Evolutionary conservation across 176 grass and related monocot species (phyloP).

Genomic region (Triticum aestivum): DNA sequence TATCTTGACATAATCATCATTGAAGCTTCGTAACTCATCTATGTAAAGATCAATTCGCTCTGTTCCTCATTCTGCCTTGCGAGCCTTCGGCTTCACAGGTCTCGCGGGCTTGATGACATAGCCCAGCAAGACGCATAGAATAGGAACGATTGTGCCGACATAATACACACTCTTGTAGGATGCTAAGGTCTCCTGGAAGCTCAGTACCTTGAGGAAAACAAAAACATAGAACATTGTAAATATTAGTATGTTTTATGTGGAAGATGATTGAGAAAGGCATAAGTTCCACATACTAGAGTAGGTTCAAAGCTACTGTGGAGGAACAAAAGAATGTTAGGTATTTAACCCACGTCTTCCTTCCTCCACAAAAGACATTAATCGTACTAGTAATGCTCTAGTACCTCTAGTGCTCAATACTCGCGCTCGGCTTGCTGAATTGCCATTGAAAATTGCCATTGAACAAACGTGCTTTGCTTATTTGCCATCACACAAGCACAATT

Average conservation of each 20-base stretch:
- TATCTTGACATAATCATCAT: conserved; percentile 13
- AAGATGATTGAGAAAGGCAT: background rate
- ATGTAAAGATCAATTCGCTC: background rate
- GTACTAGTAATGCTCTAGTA: background rate
- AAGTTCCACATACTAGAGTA: background rate
- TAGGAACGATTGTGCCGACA: conserved; percentile 80
- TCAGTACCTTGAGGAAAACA: conserved; percentile 64
- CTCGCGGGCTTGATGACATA: conserved; percentile 82
- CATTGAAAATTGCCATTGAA: background rate
- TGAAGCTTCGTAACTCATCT: conserved; percentile 20
- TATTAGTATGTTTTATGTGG: background rate
- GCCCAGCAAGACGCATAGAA: conserved; percentile 60
- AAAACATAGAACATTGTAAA: background rate
- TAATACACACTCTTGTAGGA: conserved; percentile 85
- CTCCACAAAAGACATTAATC: background rate
- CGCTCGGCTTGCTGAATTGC: background rate
- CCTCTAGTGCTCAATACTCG: background rate
- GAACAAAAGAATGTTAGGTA: background rate
- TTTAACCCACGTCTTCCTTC: background rate
- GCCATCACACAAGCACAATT: background rate
- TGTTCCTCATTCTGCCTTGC: conserved; percentile 63
- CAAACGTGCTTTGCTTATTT: too few relatives aligned
- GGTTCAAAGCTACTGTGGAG: background rate
- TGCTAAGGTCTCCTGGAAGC: conserved; percentile 86
- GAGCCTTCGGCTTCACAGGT: conserved; percentile 60